Evolutionary conservation across 2,329 filamentous ascomycete genomes (phyloP).

Genomic region (Ceratocystis eucalypticola): DNA sequence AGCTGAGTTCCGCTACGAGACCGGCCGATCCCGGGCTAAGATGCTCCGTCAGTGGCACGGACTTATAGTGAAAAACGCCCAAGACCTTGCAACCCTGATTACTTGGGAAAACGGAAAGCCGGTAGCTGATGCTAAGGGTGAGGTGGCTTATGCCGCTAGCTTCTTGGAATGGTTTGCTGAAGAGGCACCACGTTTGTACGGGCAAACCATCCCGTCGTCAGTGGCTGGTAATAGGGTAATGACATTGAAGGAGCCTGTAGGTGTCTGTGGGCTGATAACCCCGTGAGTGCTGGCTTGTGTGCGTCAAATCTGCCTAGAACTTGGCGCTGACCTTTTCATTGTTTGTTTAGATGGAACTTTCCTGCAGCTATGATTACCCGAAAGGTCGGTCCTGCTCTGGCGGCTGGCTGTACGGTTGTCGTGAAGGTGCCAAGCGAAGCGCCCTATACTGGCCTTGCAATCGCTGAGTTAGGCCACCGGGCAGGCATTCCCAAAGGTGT

Average conservation of each 20-base stretch:
- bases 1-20: conserved; percentile 53
- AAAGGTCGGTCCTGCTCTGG: conserved; percentile 61
- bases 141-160: conserved; percentile 57
- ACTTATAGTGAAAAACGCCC: conserved; percentile 61
- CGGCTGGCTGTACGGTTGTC: conserved; percentile 90
- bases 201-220: conserved; percentile 59
- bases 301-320: neutral
- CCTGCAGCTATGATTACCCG: conserved; percentile 63
- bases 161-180: conserved; percentile 76
- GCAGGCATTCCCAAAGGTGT: conserved; percentile 85
- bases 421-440: conserved; percentile 87
- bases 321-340: neutral
- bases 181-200: conserved; percentile 60
- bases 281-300: conserved; percentile 34
- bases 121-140: conserved; percentile 56
- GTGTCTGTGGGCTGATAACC: conserved; percentile 70
- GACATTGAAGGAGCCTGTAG: conserved; percentile 71
- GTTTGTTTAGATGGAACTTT: conserved; percentile 59
- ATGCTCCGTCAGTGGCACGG: conserved; percentile 72
- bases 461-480: conserved; percentile 73
- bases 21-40: conserved; percentile 59
- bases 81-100: conserved; percentile 70
- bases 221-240: conserved; percentile 60
- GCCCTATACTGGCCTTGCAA: conserved; percentile 74
- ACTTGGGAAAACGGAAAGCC: conserved; percentile 89